Base-by-base conservation (phyloP, 768 basidiomycete genomes). In the Lactarius tabidus region DNA sequence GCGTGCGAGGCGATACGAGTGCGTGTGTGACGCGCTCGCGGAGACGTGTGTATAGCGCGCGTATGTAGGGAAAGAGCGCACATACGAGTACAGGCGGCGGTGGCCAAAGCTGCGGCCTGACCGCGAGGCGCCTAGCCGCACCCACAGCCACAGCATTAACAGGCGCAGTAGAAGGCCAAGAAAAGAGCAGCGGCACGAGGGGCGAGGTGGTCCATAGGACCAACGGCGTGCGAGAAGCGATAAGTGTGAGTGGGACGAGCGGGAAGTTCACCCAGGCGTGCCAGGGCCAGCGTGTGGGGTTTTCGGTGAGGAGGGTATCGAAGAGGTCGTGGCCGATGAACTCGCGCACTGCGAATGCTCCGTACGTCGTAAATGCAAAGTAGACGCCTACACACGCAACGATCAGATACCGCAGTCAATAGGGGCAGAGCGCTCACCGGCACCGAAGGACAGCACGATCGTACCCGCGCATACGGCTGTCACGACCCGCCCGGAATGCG, bases 211-310 rank as follows among this genome's bases (percentile, higher is more conserved):
- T 68, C 51, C 51, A 65, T 29, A 61, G 38, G 68, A 72, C 69
- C 65, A 72, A 63, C 35, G 70, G 52, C 2, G 72, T 65, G 60
- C 88, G 85, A 36, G 88, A 83, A 35, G 84, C 75, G 70, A 91
- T 79, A 67, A 93, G 85, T 31, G 82, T 80, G 52, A 90, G 72
- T 0, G 91, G 89, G 45, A 93, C 80, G 38, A 88, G 74, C 8
- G 89, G 89, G 18, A 93, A 84, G 72, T 91, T 87, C 72, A 90
- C 73, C 76, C 82, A 90, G 41, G 89, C 87, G 53, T 85, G 83
- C 84, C 85, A 86, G 1, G 88, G 86, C 91, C 91, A 93, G 60
- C 86, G 84, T 45, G 78, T 76, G 1, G 86, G 86, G 71, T 92
- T 87, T 66, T 88, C 82, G 0, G 88, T 85, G 18, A 92, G 74